Evolutionary conservation across 306 rosid genomes (phyloP).

Genomic region (Ziziphus jujuba): DNA sequence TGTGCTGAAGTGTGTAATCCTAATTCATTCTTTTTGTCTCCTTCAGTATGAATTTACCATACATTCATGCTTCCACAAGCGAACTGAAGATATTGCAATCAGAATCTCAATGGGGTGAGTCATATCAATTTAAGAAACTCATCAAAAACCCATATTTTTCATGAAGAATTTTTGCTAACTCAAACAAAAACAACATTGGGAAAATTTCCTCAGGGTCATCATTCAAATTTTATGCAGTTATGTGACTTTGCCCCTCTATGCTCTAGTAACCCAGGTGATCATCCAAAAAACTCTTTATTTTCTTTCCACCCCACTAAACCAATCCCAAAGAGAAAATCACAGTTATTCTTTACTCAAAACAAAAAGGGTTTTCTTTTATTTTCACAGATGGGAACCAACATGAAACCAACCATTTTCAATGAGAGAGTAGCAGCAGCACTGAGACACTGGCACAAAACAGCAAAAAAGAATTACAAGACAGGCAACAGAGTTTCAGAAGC

Average conservation of each 20-base stretch:
- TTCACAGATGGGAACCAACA: constrained; percentile 66
- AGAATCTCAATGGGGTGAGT: constrained; percentile 64
- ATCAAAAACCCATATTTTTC: constrained; percentile 1
- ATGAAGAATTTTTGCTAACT: neutral
- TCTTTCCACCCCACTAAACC: neutral
- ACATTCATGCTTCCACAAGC: constrained; percentile 49
- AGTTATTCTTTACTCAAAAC: too few relatives aligned
- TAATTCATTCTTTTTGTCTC: constrained; percentile 7
- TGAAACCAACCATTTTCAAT: constrained; percentile 67
- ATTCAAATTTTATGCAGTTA: constrained; percentile 77
- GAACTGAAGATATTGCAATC: constrained; percentile 40
- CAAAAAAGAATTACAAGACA: constrained; percentile 38
- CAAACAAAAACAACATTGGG: constrained; percentile 2
- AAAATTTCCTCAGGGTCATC: constrained; percentile 56
- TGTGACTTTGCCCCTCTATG: constrained; percentile 86
- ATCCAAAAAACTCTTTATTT: neutral
- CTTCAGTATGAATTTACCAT: constrained; percentile 38
- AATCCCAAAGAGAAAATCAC: neutral
- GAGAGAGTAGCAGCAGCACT: constrained; percentile 56
- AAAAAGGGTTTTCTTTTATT: neutral
- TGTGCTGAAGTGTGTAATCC: neutral
- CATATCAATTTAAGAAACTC: neutral
- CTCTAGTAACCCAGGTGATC: constrained; percentile 82
- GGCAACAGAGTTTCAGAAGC: constrained; percentile 33
- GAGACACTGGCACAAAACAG: constrained; percentile 51